Conservation (phyloP, 1,284 basidiomycete genomes). For the Trichosporon coremiiforme region DNA sequence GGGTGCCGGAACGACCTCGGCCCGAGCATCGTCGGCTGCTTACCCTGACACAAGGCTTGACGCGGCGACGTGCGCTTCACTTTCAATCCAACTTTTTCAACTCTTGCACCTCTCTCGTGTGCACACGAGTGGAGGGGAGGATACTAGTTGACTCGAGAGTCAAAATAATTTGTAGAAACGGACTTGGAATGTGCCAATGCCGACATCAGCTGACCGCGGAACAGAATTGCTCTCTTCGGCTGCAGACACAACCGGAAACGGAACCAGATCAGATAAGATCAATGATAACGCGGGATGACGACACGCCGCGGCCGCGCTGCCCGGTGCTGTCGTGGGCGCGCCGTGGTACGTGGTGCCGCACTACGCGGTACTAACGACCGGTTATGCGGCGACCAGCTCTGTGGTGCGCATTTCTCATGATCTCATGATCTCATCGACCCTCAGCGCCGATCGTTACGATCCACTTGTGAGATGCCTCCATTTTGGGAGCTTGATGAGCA, state of each 20-base stretch:
- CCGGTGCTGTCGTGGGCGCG: not conserved
- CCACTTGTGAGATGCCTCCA: not conserved
- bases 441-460: not conserved
- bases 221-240: not conserved
- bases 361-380: not conserved
- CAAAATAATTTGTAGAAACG: not conserved
- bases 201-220: not conserved
- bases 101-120: not conserved
- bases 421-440: not conserved
- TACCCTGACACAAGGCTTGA: not conserved
- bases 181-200: conserved; percentile 3
- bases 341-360: not conserved
- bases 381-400: not conserved
- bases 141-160: not conserved
- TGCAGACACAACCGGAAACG: not conserved
- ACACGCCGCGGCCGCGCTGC: not conserved
- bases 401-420: conserved; percentile 6
- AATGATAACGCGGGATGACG: conserved; percentile 8
- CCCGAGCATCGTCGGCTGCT: not conserved
- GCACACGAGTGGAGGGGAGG: not conserved
- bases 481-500: not conserved
- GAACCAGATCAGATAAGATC: conserved; percentile 17
- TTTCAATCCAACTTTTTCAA: not conserved
- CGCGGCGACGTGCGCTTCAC: not conserved
- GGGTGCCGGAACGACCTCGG: not conserved